phyloP scores from a whole-genome alignment of 106 monocot genomes.

The Phalaenopsis aphrodite region DNA sequence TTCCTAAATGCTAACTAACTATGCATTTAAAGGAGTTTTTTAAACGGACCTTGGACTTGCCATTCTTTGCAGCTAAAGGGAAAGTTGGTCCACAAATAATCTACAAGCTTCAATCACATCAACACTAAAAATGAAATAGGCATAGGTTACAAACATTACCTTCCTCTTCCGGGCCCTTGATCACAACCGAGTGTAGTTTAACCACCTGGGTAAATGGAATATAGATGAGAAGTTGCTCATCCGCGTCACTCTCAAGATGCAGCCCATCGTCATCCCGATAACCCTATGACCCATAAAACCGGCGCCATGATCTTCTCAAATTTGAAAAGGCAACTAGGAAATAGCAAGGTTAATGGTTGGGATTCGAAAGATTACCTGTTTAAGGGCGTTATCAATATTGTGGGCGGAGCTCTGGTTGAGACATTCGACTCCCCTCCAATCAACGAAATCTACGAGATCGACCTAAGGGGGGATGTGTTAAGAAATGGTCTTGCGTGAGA shows the following conservation, averaged over 20 bases:
- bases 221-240: constrained; percentile 83
- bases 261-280: constrained; percentile 85
- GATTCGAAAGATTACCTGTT: constrained; percentile 38
- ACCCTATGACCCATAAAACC: constrained; percentile 35
- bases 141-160: constrained; percentile 17
- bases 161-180: constrained; percentile 86
- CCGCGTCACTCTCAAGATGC: constrained; percentile 82
- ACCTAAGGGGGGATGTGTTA: constrained; percentile 26
- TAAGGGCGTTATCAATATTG: constrained; percentile 62
- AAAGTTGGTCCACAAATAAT: not conserved
- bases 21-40: not conserved
- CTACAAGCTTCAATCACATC: not conserved
- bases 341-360: not conserved
- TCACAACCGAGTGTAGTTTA: constrained; percentile 68
- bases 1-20: not conserved
- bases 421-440: constrained; percentile 90
- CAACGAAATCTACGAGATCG: constrained; percentile 88
- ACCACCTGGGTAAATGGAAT: constrained; percentile 90
- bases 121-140: not conserved
- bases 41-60: not conserved
- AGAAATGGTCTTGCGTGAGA: not conserved
- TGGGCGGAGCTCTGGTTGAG: constrained; percentile 68
- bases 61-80: not conserved
- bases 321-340: not conserved
- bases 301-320: not conserved